Percentiles rank a stretch among this genome's conserved stretches.
These are phyloP conservation scores for Wickerhamiella sergipiensis DNA, from an alignment of 805 yeast genomes.

Conservation along the genomic window DNA sequence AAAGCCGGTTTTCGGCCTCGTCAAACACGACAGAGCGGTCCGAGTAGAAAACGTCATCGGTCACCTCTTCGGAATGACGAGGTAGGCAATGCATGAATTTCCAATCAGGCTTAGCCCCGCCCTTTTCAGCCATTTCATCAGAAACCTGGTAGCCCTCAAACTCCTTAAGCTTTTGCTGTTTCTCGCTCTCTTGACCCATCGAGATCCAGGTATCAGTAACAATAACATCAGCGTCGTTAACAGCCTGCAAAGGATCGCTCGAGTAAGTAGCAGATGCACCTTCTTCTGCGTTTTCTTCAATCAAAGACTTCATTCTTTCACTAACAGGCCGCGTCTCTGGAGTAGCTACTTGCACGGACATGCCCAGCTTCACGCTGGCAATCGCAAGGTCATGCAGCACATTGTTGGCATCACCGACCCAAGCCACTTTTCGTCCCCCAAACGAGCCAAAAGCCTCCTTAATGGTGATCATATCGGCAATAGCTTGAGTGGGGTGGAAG, in stretches of 20 bases:
- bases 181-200: conserved; percentile 92
- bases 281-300: conserved; percentile 37
- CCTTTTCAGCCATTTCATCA: conserved; percentile 41
- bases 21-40: conserved; percentile 75
- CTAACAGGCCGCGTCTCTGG: conserved; percentile 64
- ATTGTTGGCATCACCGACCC: conserved; percentile 97
- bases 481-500: conserved; percentile 91
- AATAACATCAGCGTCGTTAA: conserved; percentile 59
- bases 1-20: conserved; percentile 92
- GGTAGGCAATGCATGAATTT: conserved; percentile 97
- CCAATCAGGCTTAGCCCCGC: conserved; percentile 52
- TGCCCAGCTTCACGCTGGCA: conserved; percentile 76
- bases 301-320: conserved; percentile 37
- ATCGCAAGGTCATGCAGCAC: conserved; percentile 87
- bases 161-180: conserved; percentile 53
- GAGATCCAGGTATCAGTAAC: conserved; percentile 97
- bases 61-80: conserved; percentile 87
- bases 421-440: conserved; percentile 57
- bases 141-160: conserved; percentile 82
- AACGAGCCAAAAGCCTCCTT: conserved; percentile 51
- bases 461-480: conserved; percentile 78
- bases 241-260: conserved; percentile 65
- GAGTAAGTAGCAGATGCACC: conserved; percentile 37
- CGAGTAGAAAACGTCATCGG: conserved; percentile 83
- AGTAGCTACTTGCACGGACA: conserved; percentile 69